Evolutionary conservation across 2,329 filamentous ascomycete genomes (phyloP).

Genomic region (Pseudogymnoascus sp.): DNA sequence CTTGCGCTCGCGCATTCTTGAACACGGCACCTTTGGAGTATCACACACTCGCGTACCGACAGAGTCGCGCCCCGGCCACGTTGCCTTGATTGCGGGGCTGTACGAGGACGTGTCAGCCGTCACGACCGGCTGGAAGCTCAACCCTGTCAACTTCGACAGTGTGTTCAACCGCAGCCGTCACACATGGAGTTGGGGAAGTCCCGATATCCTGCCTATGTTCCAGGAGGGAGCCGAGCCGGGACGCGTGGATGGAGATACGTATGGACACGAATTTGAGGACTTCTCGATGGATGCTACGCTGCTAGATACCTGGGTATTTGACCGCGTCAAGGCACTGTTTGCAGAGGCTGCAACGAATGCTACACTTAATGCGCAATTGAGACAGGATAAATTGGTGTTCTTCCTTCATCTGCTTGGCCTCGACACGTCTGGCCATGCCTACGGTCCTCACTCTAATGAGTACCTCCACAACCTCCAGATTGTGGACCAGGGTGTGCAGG

Average conservation of each 20-base stretch:
- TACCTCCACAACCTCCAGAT: slow-evolving; percentile 92
- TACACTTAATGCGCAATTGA: slow-evolving; percentile 62
- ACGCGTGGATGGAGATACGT: slow-evolving; percentile 77
- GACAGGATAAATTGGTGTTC: slow-evolving; percentile 83
- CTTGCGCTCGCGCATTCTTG: slow-evolving; percentile 77
- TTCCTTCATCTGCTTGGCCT: slow-evolving; percentile 89
- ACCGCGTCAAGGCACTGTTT: slow-evolving; percentile 83
- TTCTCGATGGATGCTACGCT: slow-evolving; percentile 74
- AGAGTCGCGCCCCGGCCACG: slow-evolving; percentile 91
- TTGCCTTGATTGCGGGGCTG: slow-evolving; percentile 89
- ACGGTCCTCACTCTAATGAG: slow-evolving; percentile 87
- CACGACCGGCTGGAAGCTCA: slow-evolving; percentile 96
- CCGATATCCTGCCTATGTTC: slow-evolving; percentile 97
- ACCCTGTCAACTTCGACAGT: slow-evolving; percentile 96
- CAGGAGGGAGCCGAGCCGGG: slow-evolving; percentile 83
- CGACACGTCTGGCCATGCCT: slow-evolving; percentile 80
- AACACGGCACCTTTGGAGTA: slow-evolving; percentile 90
- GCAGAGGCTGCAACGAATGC: slow-evolving; percentile 68
- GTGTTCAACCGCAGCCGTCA: slow-evolving; percentile 95
- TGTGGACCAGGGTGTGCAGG: slow-evolving; percentile 81
- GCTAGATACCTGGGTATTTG: slow-evolving; percentile 92
- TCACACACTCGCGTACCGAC: slow-evolving; percentile 96
- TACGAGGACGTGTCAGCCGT: slow-evolving; percentile 98
- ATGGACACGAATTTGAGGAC: slow-evolving; percentile 79
- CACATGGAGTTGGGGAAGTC: slow-evolving; percentile 98